Percentiles rank a stretch among this genome's conserved stretches.
These are phyloP conservation scores for Claviceps sp. DNA, from an alignment of 2,329 filamentous ascomycete genomes.

Conservation along the genomic window DNA sequence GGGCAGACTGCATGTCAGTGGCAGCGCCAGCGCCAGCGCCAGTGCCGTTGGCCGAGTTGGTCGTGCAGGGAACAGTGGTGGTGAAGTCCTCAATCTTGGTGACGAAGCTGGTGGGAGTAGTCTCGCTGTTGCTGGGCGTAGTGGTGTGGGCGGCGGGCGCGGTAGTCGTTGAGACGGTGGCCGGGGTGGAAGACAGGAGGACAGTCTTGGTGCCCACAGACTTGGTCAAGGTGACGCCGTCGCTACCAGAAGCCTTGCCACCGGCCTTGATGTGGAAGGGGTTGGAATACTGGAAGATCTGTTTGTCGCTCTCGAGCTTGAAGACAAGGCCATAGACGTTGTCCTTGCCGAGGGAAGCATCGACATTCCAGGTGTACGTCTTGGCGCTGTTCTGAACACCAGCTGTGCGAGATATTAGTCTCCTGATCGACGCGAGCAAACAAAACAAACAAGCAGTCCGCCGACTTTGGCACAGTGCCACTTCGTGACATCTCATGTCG, in stretches of 20 bases:
- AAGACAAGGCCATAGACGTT: slow-evolving; percentile 46
- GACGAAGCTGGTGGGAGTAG: slow-evolving; percentile 5
- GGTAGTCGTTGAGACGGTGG: slow-evolving; percentile 9
- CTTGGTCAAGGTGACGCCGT: slow-evolving; percentile 16
- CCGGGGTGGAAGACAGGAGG: slow-evolving; percentile 10
- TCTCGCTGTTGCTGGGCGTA: slow-evolving; percentile 10
- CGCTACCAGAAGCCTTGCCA: slow-evolving; percentile 13
- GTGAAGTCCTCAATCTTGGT: not conserved
- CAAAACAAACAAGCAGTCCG: not conserved
- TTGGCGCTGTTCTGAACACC: slow-evolving; percentile 31
- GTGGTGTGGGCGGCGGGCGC: slow-evolving; percentile 9
- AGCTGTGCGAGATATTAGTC: slow-evolving; percentile 18
- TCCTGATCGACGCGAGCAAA: not conserved
- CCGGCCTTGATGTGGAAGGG: slow-evolving; percentile 39
- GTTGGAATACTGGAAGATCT: slow-evolving; percentile 47
- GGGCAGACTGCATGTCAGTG: not conserved
- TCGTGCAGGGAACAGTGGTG: slow-evolving; percentile 7
- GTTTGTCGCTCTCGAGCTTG: slow-evolving; percentile 30
- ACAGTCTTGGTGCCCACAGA: slow-evolving; percentile 18
- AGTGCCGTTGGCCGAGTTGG: slow-evolving; percentile 11
- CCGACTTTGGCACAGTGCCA: not conserved
- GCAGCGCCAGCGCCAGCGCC: not conserved
- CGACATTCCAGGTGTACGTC: slow-evolving; percentile 37
- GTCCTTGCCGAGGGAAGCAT: slow-evolving; percentile 27
- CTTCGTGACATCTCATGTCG: too few relatives aligned